phyloP scores from a whole-genome alignment of 805 yeast genomes.

The Lipomyces anomalus region DNA sequence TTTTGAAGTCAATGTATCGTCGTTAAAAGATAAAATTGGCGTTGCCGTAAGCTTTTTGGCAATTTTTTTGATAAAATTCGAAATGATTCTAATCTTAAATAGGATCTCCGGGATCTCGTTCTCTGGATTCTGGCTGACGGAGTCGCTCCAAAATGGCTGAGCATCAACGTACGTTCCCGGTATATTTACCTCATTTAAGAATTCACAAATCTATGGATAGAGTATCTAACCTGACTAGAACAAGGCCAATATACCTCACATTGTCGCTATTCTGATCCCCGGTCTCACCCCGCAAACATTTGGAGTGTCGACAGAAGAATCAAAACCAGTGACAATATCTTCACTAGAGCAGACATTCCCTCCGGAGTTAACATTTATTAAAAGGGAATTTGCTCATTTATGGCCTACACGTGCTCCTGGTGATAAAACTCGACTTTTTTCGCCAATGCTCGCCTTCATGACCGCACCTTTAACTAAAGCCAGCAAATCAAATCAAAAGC shows the following conservation, averaged over 20 bases:
- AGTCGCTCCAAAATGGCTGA: constrained; percentile 46
- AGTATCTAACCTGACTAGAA: constrained; percentile 32
- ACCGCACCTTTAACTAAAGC: constrained; percentile 52
- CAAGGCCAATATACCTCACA: constrained; percentile 44
- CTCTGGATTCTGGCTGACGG: constrained; percentile 41
- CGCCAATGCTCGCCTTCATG: constrained; percentile 50
- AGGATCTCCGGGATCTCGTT: constrained; percentile 45
- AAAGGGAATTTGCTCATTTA: constrained; percentile 38
- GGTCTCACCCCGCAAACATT: constrained; percentile 52
- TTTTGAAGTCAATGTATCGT: constrained; percentile 16
- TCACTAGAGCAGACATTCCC: constrained; percentile 8
- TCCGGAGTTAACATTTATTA: constrained; percentile 34
- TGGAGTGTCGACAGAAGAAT: constrained; percentile 30
- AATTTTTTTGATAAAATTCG: not conserved
- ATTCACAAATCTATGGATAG: not conserved
- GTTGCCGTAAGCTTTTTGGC: constrained; percentile 17
- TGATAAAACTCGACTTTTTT: constrained; percentile 48
- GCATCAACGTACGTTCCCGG: constrained; percentile 31
- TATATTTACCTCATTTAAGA: not conserved
- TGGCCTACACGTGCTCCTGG: constrained; percentile 64
- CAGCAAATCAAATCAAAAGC: constrained; percentile 44
- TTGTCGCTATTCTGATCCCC: constrained; percentile 57
- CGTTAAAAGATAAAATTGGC: constrained; percentile 11
- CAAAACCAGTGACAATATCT: constrained; percentile 17
- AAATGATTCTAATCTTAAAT: constrained; percentile 22